Base-by-base conservation (phyloP, 2,329 filamentous ascomycete genomes). In the Apiospora kogelbergensis region DNA sequence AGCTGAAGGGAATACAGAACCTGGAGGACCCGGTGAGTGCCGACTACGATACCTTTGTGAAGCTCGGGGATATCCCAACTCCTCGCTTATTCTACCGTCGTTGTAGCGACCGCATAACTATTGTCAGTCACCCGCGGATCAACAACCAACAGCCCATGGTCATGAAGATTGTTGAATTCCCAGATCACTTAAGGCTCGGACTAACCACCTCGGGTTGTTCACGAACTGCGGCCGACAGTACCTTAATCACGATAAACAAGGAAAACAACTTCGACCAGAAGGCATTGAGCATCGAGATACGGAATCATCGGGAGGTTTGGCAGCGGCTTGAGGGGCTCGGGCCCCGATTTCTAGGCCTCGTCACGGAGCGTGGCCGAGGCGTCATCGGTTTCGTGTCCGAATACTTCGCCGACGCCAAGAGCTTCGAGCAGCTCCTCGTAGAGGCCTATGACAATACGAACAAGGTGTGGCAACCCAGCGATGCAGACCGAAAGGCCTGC, bases 291-390 rank as follows among this genome's bases (percentile, higher is more conserved):
- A 60, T 7, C 0, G 67, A 68, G 67, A 68, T 68, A 1, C 24
- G 20, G 10, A 26, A 26, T 20, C 60, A 65, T 22, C 42, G 65
- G 9, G 22, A 45, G 30, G 33, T 57, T 11, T 15, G 45, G 3
- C 17, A n/a, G 6, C 15, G 17, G 2, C 6, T 37, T 13, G 26
- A 22, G 17, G 67, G 45, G 7, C 11, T 68, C 6, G 45, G 33
- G 5, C 60, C 67, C 45, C 42, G 57, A 3, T 65, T 68, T 4
- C n/a, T 48, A 1, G 63, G 63, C 15, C 37, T 68, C 6, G 45
- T 68, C 1, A 68, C 67, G 11, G 67, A 68, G 40, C 30, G 42
- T 9, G 67, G 67, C 15, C 67, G 67, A 22, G 67, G 67, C 10
- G 53, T 68, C 26, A 68, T 68, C 22, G 67, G 67, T 22, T 68